Evolutionary conservation across 2,329 filamentous ascomycete species (phyloP).

Genomic region (Phoma herbarum): DNA sequence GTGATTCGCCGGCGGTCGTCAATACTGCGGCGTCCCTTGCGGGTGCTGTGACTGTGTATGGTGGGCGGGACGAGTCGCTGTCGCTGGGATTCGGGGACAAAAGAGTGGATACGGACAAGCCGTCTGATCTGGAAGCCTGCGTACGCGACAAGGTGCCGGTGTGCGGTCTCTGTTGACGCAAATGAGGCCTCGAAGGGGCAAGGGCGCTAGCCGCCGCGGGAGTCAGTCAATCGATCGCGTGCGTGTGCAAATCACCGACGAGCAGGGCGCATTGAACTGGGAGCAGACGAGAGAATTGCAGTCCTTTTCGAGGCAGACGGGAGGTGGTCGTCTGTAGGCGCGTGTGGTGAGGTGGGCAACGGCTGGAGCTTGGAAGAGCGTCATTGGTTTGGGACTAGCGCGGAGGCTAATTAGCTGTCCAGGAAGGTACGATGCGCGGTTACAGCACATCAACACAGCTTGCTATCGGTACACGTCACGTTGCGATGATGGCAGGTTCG

Average conservation of each 20-base stretch:
- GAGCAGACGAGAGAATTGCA: constrained; percentile 27
- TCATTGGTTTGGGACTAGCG: constrained; percentile 35
- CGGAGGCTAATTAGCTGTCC: constrained; percentile 21
- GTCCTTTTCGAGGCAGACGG: constrained; percentile 17
- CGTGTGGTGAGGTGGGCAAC: constrained; percentile 29
- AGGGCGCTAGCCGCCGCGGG: constrained; percentile 38
- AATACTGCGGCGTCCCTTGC: constrained; percentile 48
- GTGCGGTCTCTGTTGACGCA: constrained; percentile 32
- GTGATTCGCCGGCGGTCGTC: constrained; percentile 61
- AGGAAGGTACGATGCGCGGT: constrained; percentile 18
- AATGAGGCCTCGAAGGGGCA: constrained; percentile 37
- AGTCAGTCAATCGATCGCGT: constrained; percentile 27
- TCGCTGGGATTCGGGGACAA: constrained; percentile 43
- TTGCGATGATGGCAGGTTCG: not conserved
- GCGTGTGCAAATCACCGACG: constrained; percentile 37
- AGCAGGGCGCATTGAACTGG: constrained; percentile 38
- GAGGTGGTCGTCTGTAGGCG: constrained; percentile 24
- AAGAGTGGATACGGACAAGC: constrained; percentile 57
- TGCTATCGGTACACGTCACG: not conserved
- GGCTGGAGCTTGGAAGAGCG: constrained; percentile 25
- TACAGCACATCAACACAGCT: constrained; percentile 15
- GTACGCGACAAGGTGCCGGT: constrained; percentile 57
- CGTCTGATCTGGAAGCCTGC: constrained; percentile 52
- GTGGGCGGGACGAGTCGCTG: constrained; percentile 33
- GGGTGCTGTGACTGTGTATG: constrained; percentile 41